Evolutionary conservation across 2,329 filamentous ascomycete species (phyloP).

Genomic region (Metarhizium guizhouense): DNA sequence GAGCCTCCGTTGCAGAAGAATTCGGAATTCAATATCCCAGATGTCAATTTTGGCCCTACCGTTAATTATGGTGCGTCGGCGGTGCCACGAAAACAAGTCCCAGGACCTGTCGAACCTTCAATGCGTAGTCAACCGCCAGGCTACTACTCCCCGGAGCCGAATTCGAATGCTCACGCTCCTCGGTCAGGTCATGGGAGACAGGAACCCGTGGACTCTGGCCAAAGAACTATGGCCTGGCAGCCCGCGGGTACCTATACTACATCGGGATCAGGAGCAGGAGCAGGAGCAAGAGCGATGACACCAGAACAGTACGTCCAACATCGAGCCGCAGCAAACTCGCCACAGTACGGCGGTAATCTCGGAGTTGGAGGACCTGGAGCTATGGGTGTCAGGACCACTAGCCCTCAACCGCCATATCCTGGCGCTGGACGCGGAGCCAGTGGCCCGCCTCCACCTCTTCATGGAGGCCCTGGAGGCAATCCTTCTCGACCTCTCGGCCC

Average conservation of each 20-base stretch:
- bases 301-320: conserved; percentile 80
- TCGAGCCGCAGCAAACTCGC: conserved; percentile 49
- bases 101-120: conserved; percentile 7
- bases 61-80: conserved; percentile 48
- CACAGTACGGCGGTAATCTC: conserved; percentile 47
- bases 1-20: conserved; percentile 18
- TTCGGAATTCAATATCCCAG: conserved; percentile 51
- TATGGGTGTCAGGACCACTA: conserved; percentile 15
- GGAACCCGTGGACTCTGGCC: conserved; percentile 42
- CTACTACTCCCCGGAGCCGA: conserved; percentile 21
- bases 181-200: conserved; percentile 32
- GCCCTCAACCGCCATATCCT: conserved; percentile 19
- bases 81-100: conserved; percentile 22
- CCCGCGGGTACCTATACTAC: conserved; percentile 51
- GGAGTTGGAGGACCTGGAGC: conserved; percentile 38
- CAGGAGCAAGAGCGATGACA: conserved; percentile 43
- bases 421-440: conserved; percentile 14
- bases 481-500: conserved; percentile 24
- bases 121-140: conserved; percentile 13
- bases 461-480: conserved; percentile 17
- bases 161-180: conserved; percentile 14
- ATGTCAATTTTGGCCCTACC: conserved; percentile 81
- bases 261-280: conserved; percentile 22
- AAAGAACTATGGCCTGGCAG: conserved; percentile 70
- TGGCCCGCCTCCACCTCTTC: conserved; percentile 8